phyloP scores from a whole-genome alignment of 2,329 filamentous ascomycete species.

The Apiospora arundinis region DNA sequence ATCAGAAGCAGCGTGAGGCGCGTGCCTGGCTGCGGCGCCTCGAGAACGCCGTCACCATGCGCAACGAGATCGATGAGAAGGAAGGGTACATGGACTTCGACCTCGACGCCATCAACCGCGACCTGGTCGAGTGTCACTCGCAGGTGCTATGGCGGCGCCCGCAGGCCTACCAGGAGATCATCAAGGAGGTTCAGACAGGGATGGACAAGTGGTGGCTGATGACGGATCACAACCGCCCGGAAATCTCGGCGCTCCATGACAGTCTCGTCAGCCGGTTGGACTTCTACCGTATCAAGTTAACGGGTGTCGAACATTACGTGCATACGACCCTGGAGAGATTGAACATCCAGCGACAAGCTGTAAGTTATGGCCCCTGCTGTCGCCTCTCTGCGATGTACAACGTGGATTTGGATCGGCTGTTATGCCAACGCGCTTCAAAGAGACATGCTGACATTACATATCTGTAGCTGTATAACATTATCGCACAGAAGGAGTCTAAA shows the following conservation, averaged over 20 bases:
- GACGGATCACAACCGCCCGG: conserved; percentile 31
- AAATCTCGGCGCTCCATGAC: conserved; percentile 48
- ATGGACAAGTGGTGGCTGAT: conserved; percentile 51
- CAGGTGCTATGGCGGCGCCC: conserved; percentile 69
- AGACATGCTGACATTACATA: not conserved
- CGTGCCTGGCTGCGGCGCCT: conserved; percentile 66
- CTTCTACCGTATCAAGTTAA: conserved; percentile 66
- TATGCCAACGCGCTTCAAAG: not conserved
- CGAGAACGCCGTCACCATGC: conserved; percentile 66
- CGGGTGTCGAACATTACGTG: conserved; percentile 67
- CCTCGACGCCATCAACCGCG: conserved; percentile 65
- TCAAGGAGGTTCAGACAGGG: conserved; percentile 54
- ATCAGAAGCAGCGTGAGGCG: conserved; percentile 67
- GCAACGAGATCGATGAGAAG: conserved; percentile 62
- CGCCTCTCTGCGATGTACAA: not conserved
- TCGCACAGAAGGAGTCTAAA: conserved; percentile 68
- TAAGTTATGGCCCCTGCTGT: conserved; percentile 42
- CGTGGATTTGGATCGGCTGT: not conserved
- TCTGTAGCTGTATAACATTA: conserved; percentile 67
- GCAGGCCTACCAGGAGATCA: conserved; percentile 64
- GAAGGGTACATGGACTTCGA: conserved; percentile 62
- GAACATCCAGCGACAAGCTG: conserved; percentile 66
- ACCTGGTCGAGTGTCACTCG: conserved; percentile 68
- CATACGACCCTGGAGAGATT: conserved; percentile 66
- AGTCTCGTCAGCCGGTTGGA: conserved; percentile 61